A percentile compares a stretch with the other conserved stretches of the same genome.
These are phyloP conservation scores for Oryza coarctata DNA, from an alignment of 176 grass and related monocot genomes.

Conservation along the genomic window DNA sequence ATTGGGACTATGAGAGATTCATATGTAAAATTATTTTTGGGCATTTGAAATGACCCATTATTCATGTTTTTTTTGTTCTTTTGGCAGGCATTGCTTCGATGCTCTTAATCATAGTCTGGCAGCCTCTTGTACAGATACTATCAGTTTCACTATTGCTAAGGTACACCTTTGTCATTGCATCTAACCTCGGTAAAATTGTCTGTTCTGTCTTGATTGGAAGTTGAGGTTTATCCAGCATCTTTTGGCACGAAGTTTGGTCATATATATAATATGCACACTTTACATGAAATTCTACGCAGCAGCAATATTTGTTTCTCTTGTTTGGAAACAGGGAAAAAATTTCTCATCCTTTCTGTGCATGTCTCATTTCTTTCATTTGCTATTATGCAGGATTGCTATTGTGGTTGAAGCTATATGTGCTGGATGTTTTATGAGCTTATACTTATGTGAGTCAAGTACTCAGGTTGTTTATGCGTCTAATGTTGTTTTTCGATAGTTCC, in stretches of 20 bases:
- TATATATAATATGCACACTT: background rate
- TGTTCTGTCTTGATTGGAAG: background rate
- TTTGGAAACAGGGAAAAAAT: background rate
- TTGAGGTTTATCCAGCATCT: background rate
- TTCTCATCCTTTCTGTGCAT: background rate
- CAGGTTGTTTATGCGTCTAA: slow-evolving; percentile 17
- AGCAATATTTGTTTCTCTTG: background rate
- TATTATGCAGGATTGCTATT: slow-evolving; percentile 61
- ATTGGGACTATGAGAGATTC: background rate
- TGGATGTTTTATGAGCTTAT: slow-evolving; percentile 93
- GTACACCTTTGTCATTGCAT: slow-evolving; percentile 39
- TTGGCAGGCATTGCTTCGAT: slow-evolving; percentile 77
- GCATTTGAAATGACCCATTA: slow-evolving; percentile 6
- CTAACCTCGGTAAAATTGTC: slow-evolving; percentile 12
- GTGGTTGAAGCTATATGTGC: slow-evolving; percentile 73
- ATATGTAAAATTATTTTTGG: slow-evolving; percentile 8
- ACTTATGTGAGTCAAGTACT: slow-evolving; percentile 72
- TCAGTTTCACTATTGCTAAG: slow-evolving; percentile 73
- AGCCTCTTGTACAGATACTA: slow-evolving; percentile 58
- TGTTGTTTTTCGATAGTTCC: background rate
- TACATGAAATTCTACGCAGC: background rate
- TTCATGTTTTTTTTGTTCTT: background rate
- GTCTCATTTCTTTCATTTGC: slow-evolving; percentile 30
- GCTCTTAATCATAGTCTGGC: slow-evolving; percentile 88
- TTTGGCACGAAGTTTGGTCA: background rate